Conservation (phyloP, 345 rosid species). For the Eucalyptus cloeziana region DNA sequence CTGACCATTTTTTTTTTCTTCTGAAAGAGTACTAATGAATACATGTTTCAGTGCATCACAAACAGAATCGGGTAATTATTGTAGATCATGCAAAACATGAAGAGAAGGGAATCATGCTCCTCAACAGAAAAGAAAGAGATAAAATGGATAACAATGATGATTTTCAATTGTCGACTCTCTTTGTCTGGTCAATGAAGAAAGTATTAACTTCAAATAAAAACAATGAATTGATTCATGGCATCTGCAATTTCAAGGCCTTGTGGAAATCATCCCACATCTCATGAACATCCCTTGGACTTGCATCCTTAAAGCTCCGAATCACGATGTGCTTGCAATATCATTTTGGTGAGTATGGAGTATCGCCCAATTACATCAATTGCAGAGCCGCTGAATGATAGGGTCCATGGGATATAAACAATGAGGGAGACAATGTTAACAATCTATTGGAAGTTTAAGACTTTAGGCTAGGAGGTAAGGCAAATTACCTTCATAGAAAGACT, state of each 20-base stretch:
- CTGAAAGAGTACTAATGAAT: not conserved
- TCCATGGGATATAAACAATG: not conserved
- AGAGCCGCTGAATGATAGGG: not conserved
- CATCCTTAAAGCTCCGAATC: not conserved
- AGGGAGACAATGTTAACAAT: not conserved
- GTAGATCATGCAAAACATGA: not conserved
- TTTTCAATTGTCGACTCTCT: not conserved
- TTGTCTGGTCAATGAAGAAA: not conserved
- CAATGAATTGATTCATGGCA: not conserved
- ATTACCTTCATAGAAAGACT: not conserved
- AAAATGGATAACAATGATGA: not conserved
- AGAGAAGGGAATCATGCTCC: not conserved
- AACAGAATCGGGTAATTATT: not conserved
- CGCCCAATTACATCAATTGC: not conserved
- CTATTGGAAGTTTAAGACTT: not conserved
- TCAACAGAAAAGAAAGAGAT: not conserved
- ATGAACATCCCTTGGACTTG: not conserved
- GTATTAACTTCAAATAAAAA: not conserved
- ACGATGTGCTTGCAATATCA: not conserved
- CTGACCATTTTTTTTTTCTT: not conserved
- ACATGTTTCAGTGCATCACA: not conserved
- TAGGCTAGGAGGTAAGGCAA: not conserved
- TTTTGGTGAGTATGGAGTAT: not conserved
- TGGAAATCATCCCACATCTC: not conserved
- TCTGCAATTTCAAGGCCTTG: not conserved